A percentile compares a stretch with the other conserved stretches of the same genome.
These are phyloP conservation scores for Microascus cirrosus DNA, from an alignment of 2,329 filamentous ascomycete species.

Conservation along the genomic window DNA sequence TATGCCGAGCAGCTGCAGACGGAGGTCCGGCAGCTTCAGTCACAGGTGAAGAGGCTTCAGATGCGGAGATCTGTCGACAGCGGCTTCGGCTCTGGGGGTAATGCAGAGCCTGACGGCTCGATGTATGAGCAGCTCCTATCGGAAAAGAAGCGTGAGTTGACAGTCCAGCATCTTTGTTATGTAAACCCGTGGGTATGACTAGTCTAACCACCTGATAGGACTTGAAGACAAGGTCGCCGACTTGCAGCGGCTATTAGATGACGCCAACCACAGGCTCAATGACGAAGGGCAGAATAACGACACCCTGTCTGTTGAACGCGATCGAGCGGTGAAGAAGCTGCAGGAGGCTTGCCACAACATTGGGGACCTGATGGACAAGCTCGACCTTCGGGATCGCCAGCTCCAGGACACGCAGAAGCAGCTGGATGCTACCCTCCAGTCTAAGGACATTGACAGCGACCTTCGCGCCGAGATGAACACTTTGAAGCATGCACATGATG, in stretches of 20 bases:
- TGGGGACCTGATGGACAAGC: constrained; percentile 32
- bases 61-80: constrained; percentile 27
- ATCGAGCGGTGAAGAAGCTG: constrained; percentile 52
- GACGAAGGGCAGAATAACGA: constrained; percentile 54
- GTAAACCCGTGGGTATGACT: neutral
- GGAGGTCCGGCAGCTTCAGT: constrained; percentile 37
- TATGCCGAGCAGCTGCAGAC: constrained; percentile 41
- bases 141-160: constrained; percentile 45
- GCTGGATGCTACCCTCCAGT: constrained; percentile 26
- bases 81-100: constrained; percentile 20
- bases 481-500: constrained; percentile 22
- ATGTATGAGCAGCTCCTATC: constrained; percentile 29
- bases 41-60: constrained; percentile 32
- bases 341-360: constrained; percentile 49
- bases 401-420: constrained; percentile 28
- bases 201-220: constrained; percentile 22
- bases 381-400: constrained; percentile 28
- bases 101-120: constrained; percentile 25
- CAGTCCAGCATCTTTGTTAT: neutral
- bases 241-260: constrained; percentile 49
- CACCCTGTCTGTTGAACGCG: constrained; percentile 50
- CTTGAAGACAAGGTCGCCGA: constrained; percentile 49
- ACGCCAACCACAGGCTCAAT: constrained; percentile 49
- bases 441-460: constrained; percentile 24
- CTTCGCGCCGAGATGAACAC: constrained; percentile 28